Evolutionary conservation across 345 rosid species (phyloP), one percentile per base, ranked within the genome.

Genomic region (Schrenkiella parvula): DNA sequence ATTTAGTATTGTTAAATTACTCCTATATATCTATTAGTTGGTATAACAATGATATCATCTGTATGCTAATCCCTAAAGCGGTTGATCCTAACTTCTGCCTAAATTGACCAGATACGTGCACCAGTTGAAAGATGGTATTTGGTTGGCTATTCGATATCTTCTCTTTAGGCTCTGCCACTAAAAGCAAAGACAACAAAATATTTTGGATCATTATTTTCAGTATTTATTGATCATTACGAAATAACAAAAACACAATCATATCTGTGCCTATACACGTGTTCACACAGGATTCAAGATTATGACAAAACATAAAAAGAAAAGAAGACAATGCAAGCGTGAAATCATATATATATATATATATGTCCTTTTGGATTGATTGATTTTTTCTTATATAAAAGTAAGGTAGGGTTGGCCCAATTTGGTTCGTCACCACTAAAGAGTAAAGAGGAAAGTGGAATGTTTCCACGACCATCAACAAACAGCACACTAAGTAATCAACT

Each of bases 391-490:
- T 48, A 41, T 14, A 67, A 65, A 56, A 43, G 43, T 55, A 55
- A 22, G 18, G 14, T 51, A 62, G 25, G 26, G 28, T 52, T 41
- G 54, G 62, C 18, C n/a, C 52, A 61, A 18, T 19, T 61, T 61
- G 68, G 60, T 62, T 29, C 53, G 76, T 62, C 46, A 39, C 14
- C 74, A 47, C 22, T 25, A 47, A 70, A 25, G 59, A 23, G 22
- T 47, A 58, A 58, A 54, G 72, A 56, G 64, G 21, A 70, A 70
- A 61, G 68, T 71, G 34, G 9, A 1, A 52, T 71, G 76, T 62
- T 71, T 15, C 76, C 69, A 62, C 35, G 76, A 62, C 2, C 26
- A 21, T 42, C n/a, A 52, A 41, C 62, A 62, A 50, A n/a, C 18
- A 12, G 18, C 54, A 51, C 41, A 39, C 59, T 17, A 71, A 41